Evolutionary conservation across 805 yeast species (phyloP).

Genomic region (Ogataea dorogensis): DNA sequence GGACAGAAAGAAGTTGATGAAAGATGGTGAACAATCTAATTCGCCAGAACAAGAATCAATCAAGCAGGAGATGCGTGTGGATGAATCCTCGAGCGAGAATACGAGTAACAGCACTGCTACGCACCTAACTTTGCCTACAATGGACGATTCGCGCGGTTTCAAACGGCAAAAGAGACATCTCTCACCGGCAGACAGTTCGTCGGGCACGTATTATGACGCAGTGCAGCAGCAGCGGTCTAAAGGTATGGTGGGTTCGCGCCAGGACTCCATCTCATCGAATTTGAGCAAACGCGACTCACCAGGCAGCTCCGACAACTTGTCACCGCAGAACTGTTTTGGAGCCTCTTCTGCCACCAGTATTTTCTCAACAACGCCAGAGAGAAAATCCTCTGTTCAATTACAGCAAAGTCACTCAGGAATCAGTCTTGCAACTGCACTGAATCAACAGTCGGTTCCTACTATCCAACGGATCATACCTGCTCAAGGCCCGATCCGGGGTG

Average conservation of each 20-base stretch:
- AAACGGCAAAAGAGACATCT: constrained; percentile 36
- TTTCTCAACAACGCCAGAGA: constrained; percentile 34
- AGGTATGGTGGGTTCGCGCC: constrained; percentile 16
- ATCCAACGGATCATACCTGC: constrained; percentile 91
- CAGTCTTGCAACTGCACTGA: constrained; percentile 1
- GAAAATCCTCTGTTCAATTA: constrained; percentile 15
- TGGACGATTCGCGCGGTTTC: constrained; percentile 13
- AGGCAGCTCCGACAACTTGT: constrained; percentile 31
- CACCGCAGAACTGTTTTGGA: constrained; percentile 31
- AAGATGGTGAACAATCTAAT: constrained; percentile 35
- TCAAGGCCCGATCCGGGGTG: constrained; percentile 95
- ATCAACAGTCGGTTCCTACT: constrained; percentile 40
- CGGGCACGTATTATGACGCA: constrained; percentile 27
- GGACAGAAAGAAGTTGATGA: constrained; percentile 78
- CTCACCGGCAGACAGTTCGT: constrained; percentile 29
- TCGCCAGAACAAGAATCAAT: constrained; percentile 10
- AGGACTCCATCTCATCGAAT: constrained; percentile 20
- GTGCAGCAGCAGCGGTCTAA: constrained; percentile 26
- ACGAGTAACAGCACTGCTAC: constrained; percentile 23
- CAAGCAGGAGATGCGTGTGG: constrained; percentile 25
- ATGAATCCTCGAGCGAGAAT: constrained; percentile 34
- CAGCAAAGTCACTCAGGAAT: constrained; percentile 4
- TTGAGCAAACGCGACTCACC: constrained; percentile 33
- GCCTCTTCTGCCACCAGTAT: constrained; percentile 33
- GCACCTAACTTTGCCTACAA: constrained; percentile 6